These are phyloP conservation scores for Trichoderma harzianum DNA, from an alignment of 2,329 filamentous ascomycete species.

Conservation along the genomic window DNA sequence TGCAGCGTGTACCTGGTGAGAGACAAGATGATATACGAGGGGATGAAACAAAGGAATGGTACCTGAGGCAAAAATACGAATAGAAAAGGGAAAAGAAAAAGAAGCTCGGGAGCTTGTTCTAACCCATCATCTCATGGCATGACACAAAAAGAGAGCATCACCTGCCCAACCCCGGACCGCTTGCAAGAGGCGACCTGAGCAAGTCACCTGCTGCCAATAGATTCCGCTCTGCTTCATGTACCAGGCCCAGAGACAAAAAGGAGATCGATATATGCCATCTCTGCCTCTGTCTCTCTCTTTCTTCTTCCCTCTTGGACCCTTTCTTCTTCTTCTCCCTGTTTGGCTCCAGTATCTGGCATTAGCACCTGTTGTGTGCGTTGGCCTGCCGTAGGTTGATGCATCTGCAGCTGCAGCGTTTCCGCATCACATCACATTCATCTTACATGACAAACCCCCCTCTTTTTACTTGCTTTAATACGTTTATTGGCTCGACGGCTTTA, in stretches of 20 bases:
- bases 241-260: not conserved
- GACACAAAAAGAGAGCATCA: not conserved
- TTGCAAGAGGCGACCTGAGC: not conserved
- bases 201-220: not conserved
- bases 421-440: not conserved
- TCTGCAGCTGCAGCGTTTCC: not conserved
- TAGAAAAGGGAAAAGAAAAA: not conserved
- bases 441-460: not conserved
- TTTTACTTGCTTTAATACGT: not conserved
- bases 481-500: not conserved
- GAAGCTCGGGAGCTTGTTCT: not conserved
- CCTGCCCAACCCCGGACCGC: not conserved
- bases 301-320: not conserved
- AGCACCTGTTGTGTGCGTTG: not conserved
- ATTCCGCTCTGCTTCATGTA: not conserved
- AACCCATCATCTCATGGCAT: not conserved
- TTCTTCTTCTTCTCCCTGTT: not conserved
- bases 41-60: too few species aligned
- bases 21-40: not conserved
- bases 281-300: not conserved
- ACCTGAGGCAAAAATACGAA: too few species aligned
- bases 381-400: not conserved
- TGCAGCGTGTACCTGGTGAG: too few species aligned
- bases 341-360: not conserved
- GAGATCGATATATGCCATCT: not conserved